Base-by-base conservation (phyloP, 805 yeast genomes). In the Cephaloascus albidus region DNA sequence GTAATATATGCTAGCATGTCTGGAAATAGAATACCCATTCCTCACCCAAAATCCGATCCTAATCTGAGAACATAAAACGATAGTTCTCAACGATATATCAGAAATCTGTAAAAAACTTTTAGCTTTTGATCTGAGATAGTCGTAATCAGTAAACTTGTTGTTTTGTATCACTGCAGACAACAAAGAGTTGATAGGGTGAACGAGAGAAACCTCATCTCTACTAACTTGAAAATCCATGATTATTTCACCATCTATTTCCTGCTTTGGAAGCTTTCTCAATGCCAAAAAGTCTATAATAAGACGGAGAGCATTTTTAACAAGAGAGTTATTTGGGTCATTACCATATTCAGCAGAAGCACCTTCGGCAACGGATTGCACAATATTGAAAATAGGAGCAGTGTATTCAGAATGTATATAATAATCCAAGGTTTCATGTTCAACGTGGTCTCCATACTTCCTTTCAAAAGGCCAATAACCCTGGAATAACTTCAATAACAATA, bases 21-120 rank as follows among this genome's bases (percentile, higher is more conserved):
- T 64, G 3, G 75, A 55, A 2, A 70, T 73, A 4, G 73, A 65
- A 38, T 63, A 51, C 17, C 93, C 93, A 50, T 83, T 83, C 58
- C 90, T 70, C 2, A 83, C 72, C 93, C 93, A 83, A 44, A 74
- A 76, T 1, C 84, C 84, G 2, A 73, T 60, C 27, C 70, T 70
- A 3, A 81, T 73, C 49, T 83, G 90, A 3, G 79, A 59, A 16
- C 74, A 68, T 23, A 81, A 59, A 1, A 80, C 87, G 26, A 78
- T 60, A 14, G 81, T 70, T 52, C 83, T 68, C 37, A 83, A 53
- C 0, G 82, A 68, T 38, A 70, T 63, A 53, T 81, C 87, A 0
- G 83, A 65, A 15, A 78, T 63, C 3, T 54, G 54, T 39, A 72
- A 46, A 42, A 73, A 67, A 36, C 73, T 74, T 10, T 52, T 40